Base-by-base conservation (phyloP, 306 rosid genomes). In the Chamaecrista fasciculata region DNA sequence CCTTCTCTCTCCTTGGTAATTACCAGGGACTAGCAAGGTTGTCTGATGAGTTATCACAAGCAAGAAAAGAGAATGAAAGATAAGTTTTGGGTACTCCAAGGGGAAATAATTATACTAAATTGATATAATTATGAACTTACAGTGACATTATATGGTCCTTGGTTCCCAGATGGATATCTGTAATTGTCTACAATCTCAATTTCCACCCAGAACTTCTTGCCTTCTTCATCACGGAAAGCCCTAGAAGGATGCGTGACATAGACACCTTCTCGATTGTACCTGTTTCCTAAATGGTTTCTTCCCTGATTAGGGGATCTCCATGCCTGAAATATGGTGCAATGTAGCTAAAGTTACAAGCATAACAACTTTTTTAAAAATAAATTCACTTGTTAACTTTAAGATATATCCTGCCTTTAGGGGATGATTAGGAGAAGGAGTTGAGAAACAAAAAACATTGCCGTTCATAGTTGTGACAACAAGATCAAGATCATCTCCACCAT, bases 401-500 rank as follows among this genome's bases (percentile, higher is more conserved):
- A 52, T 55, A 70, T 61, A 81, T 72, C 88, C 60, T 83, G 65
- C 99, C 95, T 95, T 95, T 69, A 95, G 89, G 40, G 99, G 97
- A 70, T 91, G 99, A 76, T 95, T 91, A 18, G 91, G 86, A 67
- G 92, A 80, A 42, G 99, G 96, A 58, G 97, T 84, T 40, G 97
- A 89, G 86, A 95, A 95, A 82, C 99, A 95, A 81, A 91, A 91
- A 73, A 95, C 91, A 60, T 95, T 95, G 56, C 99, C 99, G 57
- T 95, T 95, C 99, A 95, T 95, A 70, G 99, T 91, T 39, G 97
- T 61, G 78, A 95, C 96, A 62, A 95, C 80, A 63, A 95, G 86
- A 86, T 95, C 99, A 71, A 95, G 92, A 81, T 91, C 99, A 76
- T 95, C 99, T 59, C 99, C 99, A 39, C 99, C 99, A 77, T 95